phyloP scores from a whole-genome alignment of 371 early-diverging fungal genomes.

The Mucor plumbeus region DNA sequence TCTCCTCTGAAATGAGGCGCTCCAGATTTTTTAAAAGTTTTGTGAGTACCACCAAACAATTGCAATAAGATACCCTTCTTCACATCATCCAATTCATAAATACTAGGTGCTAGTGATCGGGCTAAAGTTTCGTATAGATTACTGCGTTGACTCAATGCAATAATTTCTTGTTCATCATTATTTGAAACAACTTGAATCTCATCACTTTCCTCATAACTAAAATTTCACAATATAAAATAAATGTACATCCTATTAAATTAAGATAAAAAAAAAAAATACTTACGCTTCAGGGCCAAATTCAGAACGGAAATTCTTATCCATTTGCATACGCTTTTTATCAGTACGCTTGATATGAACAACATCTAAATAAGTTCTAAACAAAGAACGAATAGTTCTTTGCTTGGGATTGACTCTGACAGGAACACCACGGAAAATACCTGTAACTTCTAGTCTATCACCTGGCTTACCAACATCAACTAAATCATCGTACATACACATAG shows the following conservation, averaged over 20 bases:
- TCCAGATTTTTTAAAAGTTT: conserved; percentile 72
- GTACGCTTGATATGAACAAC: conserved; percentile 90
- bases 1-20: conserved; percentile 88
- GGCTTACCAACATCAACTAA: conserved; percentile 96
- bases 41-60: conserved; percentile 97
- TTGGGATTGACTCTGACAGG: conserved; percentile 97
- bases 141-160: conserved; percentile 61
- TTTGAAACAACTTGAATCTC: conserved; percentile 61
- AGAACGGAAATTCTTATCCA: conserved; percentile 33
- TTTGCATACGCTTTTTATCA: conserved; percentile 73
- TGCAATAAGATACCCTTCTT: conserved; percentile 98
- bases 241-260: background rate
- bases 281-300: conserved; percentile 62
- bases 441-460: conserved; percentile 95
- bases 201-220: conserved; percentile 70
- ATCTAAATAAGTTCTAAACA: conserved; percentile 98
- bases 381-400: conserved; percentile 88
- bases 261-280: background rate
- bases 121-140: conserved; percentile 85
- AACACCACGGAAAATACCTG: conserved; percentile 96
- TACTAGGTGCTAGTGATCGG: conserved; percentile 93
- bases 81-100: conserved; percentile 97
- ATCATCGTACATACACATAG: conserved; percentile 92
- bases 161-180: conserved; percentile 69
- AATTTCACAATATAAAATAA: too few relatives aligned